These are phyloP conservation scores for Schoenoplectus tabernaemontani DNA, from an alignment of 202 grass and related monocot species.

Conservation along the genomic window DNA sequence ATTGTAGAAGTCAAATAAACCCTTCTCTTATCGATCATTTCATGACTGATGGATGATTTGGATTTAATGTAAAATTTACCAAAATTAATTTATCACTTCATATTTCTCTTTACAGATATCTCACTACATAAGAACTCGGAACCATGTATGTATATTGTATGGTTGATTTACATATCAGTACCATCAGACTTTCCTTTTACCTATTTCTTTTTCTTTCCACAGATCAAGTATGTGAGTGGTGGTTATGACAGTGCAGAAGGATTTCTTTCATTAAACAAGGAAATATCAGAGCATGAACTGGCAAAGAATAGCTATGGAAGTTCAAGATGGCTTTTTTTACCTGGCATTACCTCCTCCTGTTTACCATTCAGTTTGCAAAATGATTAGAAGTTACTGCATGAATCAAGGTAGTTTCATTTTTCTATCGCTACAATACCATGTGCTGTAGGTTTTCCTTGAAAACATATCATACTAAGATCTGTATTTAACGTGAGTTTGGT, in stretches of 20 bases:
- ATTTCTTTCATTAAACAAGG: slow-evolving; percentile 71
- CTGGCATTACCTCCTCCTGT: slow-evolving; percentile 97
- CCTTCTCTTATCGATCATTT: too few relatives aligned
- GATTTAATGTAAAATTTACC: background rate
- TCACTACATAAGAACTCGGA: slow-evolving; percentile 30
- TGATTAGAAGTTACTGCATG: slow-evolving; percentile 91
- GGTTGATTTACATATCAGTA: background rate
- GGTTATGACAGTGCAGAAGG: slow-evolving; percentile 77
- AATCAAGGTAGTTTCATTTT: slow-evolving; percentile 63
- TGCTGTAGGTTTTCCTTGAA: background rate
- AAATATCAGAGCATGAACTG: slow-evolving; percentile 65
- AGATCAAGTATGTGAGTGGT: slow-evolving; percentile 99
- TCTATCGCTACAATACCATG: background rate
- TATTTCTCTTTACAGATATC: slow-evolving; percentile 50
- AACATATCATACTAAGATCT: too few relatives aligned
- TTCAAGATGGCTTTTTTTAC: slow-evolving; percentile 93
- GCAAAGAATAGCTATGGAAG: slow-evolving; percentile 60
- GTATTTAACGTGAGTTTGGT: background rate
- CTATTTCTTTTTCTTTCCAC: slow-evolving; percentile 26
- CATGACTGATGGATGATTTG: too few relatives aligned
- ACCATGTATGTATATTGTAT: slow-evolving; percentile 48
- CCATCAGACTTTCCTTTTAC: background rate
- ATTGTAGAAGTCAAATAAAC: too few relatives aligned
- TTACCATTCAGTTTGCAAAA: slow-evolving; percentile 98
- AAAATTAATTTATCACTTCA: background rate